Evolutionary conservation across 805 yeast genomes (phyloP), one percentile per base, ranked within the genome.

Genomic region (Yarrowia porcina): DNA sequence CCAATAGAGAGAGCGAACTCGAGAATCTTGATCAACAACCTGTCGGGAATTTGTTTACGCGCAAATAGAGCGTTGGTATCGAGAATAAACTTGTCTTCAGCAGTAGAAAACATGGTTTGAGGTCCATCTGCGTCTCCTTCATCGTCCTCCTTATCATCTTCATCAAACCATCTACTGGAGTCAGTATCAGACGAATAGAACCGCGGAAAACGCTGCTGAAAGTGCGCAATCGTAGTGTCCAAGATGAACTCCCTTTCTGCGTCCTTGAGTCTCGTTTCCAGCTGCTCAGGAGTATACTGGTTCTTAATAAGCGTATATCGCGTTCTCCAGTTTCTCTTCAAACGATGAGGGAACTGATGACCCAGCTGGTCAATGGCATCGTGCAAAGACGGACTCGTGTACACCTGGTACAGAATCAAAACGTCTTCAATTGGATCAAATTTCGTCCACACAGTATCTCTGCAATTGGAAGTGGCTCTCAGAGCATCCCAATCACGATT

Each of bases 51-150:
- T 10, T 9, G 10, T 15, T 39, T 20, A 7, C 18, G 10, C 0
- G 49, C 47, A 15, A 28, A 28, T 30, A 39, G 28, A 0, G 47
- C 38, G n/a, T 25, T 17, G 1, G 61, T 39, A 4, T 39, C 49
- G 17, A 56, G 49, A 30, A 56, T 41, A 28, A 56, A 39, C 39
- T 56, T 56, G 49, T 56, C 61, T 9, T 56, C 39, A 15, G 39
- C 13, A 21, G 21, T 39, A n/a, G 61, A 28, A 28, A 56, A 56
- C 44, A 36, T 35, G 15, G 44, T 36, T 11, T 30, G 28, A 8
- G 47, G 61, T n/a, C 49, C 49, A 20, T 56, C 45, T 20, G 60
- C 60, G 27, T 52, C 61, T 30, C 61, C 61, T 13, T 56, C 61
- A 7, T 56, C 61, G 21, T 56, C 49, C 17, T 56, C 61, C 17